Evolutionary conservation across 2,329 filamentous ascomycete species (phyloP).

Genomic region (Penicillium hesseltinei): DNA sequence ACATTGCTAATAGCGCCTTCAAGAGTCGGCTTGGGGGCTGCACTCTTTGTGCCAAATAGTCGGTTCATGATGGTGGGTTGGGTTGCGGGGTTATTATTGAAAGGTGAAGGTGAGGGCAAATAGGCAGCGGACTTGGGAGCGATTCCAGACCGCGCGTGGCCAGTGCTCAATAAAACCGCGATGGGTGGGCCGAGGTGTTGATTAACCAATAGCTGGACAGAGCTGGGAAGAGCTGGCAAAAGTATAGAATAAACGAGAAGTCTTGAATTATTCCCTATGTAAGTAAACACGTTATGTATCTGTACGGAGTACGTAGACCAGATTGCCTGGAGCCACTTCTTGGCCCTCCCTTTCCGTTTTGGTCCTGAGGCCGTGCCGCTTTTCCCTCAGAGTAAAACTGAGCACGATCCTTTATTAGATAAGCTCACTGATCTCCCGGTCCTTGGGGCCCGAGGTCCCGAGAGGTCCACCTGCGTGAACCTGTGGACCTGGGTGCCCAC

Average conservation of each 20-base stretch:
- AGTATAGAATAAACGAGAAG: neutral
- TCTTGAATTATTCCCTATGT: neutral
- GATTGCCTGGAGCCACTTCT: neutral
- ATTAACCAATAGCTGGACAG: slow-evolving; percentile 9
- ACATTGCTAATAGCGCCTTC: slow-evolving; percentile 79
- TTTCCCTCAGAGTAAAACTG: neutral
- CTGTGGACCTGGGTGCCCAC: neutral
- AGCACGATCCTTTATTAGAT: neutral
- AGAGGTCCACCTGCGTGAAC: neutral
- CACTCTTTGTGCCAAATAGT: slow-evolving; percentile 84
- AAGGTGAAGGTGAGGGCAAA: neutral
- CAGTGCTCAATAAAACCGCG: slow-evolving; percentile 7
- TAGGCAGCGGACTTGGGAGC: slow-evolving; percentile 4
- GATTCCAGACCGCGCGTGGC: slow-evolving; percentile 8
- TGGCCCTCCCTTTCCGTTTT: neutral
- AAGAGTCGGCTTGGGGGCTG: slow-evolving; percentile 85
- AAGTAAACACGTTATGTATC: neutral
- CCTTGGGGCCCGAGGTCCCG: neutral
- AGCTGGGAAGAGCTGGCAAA: neutral
- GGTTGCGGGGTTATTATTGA: neutral
- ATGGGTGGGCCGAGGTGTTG: slow-evolving; percentile 4
- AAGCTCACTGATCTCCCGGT: neutral
- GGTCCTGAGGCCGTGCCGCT: neutral
- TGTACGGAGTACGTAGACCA: neutral
- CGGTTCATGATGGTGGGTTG: slow-evolving; percentile 72